Conservation (phyloP, 2,329 filamentous ascomycete genomes). For the Neofusicoccum cordaticola region DNA sequence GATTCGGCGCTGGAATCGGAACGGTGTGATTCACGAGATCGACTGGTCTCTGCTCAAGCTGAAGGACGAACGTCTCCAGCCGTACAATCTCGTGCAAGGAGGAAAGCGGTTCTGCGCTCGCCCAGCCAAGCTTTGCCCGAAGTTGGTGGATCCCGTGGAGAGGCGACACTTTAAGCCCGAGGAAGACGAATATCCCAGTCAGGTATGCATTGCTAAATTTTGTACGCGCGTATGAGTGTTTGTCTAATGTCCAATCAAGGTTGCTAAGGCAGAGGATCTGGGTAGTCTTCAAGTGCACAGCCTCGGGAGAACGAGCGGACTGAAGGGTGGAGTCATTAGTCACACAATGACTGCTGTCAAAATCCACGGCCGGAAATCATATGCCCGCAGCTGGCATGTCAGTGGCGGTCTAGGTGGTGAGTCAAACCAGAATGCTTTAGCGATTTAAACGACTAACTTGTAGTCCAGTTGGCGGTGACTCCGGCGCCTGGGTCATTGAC, state of each 20-base stretch:
- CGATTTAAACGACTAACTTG: background rate
- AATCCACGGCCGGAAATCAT: conserved; percentile 77
- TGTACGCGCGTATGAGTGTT: background rate
- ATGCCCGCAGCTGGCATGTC: conserved; percentile 69
- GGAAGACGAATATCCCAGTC: conserved; percentile 51
- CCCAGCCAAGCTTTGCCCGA: conserved; percentile 28
- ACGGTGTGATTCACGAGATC: conserved; percentile 80
- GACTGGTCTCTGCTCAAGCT: conserved; percentile 94
- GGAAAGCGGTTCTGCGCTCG: conserved; percentile 37
- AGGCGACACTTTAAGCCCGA: conserved; percentile 33
- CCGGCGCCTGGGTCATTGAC: conserved; percentile 89
- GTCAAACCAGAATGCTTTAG: conserved; percentile 22
- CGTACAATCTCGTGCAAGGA: conserved; percentile 67
- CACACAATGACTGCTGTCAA: conserved; percentile 80
- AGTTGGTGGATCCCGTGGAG: conserved; percentile 35
- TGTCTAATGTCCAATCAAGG: conserved; percentile 9
- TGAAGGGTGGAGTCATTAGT: conserved; percentile 75
- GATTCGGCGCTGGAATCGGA: conserved; percentile 69
- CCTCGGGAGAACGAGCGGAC: conserved; percentile 79
- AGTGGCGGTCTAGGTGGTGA: conserved; percentile 57
- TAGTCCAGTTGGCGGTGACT: conserved; percentile 74
- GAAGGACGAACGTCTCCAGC: conserved; percentile 63
- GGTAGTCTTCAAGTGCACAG: conserved; percentile 81
- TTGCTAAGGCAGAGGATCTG: conserved; percentile 60
- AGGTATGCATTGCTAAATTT: conserved; percentile 28